Evolutionary conservation across 345 rosid species (phyloP), one percentile per base, ranked within the genome.

Genomic region (Gossypium ekmanianum): DNA sequence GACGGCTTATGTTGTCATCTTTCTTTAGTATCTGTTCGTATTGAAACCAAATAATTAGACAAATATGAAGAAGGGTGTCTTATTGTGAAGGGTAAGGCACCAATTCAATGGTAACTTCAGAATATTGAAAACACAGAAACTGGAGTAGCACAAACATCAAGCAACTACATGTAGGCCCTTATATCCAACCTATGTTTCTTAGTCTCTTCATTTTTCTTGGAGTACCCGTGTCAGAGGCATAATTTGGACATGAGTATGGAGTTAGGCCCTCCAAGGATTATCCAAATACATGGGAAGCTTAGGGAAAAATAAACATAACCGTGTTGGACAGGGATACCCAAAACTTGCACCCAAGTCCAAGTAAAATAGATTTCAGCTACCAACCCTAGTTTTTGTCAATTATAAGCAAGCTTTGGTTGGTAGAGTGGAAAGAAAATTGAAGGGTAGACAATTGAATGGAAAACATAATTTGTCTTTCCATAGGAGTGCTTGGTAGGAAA

Each of bases 21-120:
- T 92, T 96, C 86, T 92, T 93, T 77, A 82, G 69, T 84, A 87
- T 85, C 98, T 96, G 87, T 44, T 74, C 29, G 20, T 24, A 34
- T 64, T 24, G 12, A 61, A 67, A 13, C 41, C n/a, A 69, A 50
- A 50, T 69, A 8, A 69, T 27, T 66, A 44, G 54, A 9, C 6
- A 47, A 45, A 20, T 10, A 11, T 16, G n/a, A 12, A 20, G 34
- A 12, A 67, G 2, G 14, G 51, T 43, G 16, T 10, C 66, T 16
- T 61, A 34, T 27, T 43, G 50, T 64, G 50, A 64, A 41, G 9
- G 26, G 51, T 11, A 17, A n/a, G 47, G 16, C 69, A 43, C 2
- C 50, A 65, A 6, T 12, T 24, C 26, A 24, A 24, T 24, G 26
- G 26, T 1, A 24, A 58, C 17, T 58, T 24, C 62, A 58, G 62